phyloP scores from a whole-genome alignment of 768 basidiomycete species.

The Ramaria sp. region DNA sequence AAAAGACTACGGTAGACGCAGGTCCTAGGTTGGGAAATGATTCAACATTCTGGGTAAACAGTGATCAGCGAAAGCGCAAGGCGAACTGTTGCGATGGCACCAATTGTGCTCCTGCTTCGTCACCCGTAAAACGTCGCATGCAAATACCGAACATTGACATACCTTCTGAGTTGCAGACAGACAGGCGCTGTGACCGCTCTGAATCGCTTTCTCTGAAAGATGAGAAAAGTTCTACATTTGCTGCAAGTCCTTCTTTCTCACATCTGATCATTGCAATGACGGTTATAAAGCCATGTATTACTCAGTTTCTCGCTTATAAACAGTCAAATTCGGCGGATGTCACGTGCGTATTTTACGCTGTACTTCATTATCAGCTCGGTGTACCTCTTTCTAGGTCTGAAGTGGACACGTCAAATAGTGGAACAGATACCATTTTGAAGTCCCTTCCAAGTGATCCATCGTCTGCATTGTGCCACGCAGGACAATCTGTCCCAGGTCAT shows the following conservation, averaged over 20 bases:
- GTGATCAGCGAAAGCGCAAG: constrained; percentile 2
- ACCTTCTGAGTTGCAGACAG: background rate
- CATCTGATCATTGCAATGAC: background rate
- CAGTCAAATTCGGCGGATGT: background rate
- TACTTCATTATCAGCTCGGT: background rate
- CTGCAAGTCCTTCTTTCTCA: background rate
- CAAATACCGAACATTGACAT: background rate
- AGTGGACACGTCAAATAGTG: background rate
- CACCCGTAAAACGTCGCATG: constrained; percentile 1
- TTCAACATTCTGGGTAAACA: background rate
- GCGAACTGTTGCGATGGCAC: background rate
- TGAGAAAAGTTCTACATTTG: background rate
- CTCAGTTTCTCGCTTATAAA: background rate
- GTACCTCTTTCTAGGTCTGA: background rate
- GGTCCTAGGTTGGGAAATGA: background rate
- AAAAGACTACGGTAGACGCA: background rate
- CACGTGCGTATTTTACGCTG: background rate
- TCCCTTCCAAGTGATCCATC: too few relatives aligned
- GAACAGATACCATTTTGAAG: background rate
- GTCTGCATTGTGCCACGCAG: background rate
- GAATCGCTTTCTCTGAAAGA: constrained; percentile 1
- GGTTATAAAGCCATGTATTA: background rate
- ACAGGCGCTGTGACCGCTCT: constrained; percentile 1
- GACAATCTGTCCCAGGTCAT: background rate
- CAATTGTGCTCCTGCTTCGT: background rate